phyloP scores from a whole-genome alignment of 1,139 yeast genomes.

The Insectozyma bohioensis region DNA sequence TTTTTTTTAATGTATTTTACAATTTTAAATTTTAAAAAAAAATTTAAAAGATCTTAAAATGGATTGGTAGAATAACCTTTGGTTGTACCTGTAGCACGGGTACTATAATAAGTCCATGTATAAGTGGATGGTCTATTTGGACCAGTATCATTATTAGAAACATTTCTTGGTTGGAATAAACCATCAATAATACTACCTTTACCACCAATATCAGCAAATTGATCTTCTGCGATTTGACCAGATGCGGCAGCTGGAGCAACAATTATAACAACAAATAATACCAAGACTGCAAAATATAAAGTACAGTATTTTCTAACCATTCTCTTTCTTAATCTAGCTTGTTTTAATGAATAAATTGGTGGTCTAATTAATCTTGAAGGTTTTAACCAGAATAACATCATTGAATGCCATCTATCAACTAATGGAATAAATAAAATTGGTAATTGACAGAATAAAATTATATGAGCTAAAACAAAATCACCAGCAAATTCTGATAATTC shows the following conservation, averaged over 20 bases:
- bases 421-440: constrained; percentile 85
- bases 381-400: constrained; percentile 97
- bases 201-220: constrained; percentile 23
- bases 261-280: constrained; percentile 71
- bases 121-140: constrained; percentile 46
- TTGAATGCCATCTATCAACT: constrained; percentile 97
- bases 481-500: constrained; percentile 97
- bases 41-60: too few species aligned
- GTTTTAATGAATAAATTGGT: constrained; percentile 96
- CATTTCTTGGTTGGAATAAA: constrained; percentile 85
- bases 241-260: constrained; percentile 91
- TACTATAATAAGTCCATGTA: constrained; percentile 45
- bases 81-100: constrained; percentile 52
- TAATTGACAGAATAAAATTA: constrained; percentile 82
- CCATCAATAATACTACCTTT: constrained; percentile 58
- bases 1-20: background rate
- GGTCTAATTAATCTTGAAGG: constrained; percentile 98
- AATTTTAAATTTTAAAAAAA: too few species aligned
- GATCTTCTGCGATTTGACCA: constrained; percentile 28
- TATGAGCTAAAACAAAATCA: constrained; percentile 90
- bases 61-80: constrained; percentile 65
- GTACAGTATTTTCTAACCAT: constrained; percentile 95
- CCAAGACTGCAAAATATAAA: constrained; percentile 70
- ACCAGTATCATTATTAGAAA: constrained; percentile 82
- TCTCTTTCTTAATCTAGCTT: constrained; percentile 96